Conservation (phyloP, 768 basidiomycete species). For the Ramaria sp. region DNA sequence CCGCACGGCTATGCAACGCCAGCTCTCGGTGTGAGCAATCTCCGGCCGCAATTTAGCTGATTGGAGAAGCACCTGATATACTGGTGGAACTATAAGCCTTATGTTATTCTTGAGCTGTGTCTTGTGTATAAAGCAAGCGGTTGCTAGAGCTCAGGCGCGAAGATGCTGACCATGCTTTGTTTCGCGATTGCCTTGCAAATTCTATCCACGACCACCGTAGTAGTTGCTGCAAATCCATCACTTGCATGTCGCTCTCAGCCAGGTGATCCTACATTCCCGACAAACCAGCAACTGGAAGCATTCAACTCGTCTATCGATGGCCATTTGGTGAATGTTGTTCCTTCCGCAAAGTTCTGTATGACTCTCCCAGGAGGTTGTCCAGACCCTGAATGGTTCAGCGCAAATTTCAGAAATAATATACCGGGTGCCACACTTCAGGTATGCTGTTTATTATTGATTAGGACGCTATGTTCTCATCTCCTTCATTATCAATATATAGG, state of each 20-base stretch:
- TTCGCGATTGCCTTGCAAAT: too few relatives aligned
- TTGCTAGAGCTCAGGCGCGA: too few relatives aligned
- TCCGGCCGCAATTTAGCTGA: too few relatives aligned
- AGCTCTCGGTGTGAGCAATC: too few relatives aligned
- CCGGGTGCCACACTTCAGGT: slow-evolving; percentile 6
- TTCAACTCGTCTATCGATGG: slow-evolving; percentile 9
- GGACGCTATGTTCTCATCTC: not conserved
- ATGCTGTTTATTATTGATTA: not conserved
- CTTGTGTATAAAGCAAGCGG: too few relatives aligned
- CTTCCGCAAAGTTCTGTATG: slow-evolving; percentile 10
- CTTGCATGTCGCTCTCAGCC: slow-evolving; percentile 1
- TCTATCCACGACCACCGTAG: too few relatives aligned
- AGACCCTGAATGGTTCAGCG: slow-evolving; percentile 7
- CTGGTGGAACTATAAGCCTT: too few relatives aligned
- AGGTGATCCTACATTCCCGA: slow-evolving; percentile 6
- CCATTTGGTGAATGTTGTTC: slow-evolving; percentile 7
- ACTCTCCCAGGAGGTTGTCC: slow-evolving; percentile 7
- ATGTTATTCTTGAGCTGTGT: too few relatives aligned
- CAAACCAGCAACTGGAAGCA: not conserved
- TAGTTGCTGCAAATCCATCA: not conserved
- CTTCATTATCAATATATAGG: not conserved
- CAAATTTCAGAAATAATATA: slow-evolving; percentile 3
- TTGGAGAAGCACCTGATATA: too few relatives aligned
- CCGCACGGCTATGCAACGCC: too few relatives aligned
- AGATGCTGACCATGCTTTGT: too few relatives aligned